These are phyloP conservation scores for Scenedesmus sp. DNA, from an alignment of 163 green algal species.

Conservation along the genomic window DNA sequence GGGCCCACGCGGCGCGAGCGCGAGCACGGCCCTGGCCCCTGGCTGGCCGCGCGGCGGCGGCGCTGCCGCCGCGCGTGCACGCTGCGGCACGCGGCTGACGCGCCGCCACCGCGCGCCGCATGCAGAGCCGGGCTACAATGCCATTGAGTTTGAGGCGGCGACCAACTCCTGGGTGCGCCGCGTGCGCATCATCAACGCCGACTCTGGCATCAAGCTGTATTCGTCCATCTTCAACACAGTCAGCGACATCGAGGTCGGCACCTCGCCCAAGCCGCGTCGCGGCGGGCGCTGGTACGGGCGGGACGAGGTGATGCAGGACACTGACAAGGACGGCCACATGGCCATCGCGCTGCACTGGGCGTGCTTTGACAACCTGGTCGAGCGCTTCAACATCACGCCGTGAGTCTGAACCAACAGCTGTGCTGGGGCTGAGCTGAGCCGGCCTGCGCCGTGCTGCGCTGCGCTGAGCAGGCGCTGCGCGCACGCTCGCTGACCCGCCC, in stretches of 20 bases:
- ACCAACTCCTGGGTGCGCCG: constrained; percentile 38
- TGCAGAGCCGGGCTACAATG: constrained; percentile 27
- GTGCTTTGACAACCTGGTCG: constrained; percentile 17
- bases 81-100: too few relatives aligned
- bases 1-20: background rate
- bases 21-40: too few relatives aligned
- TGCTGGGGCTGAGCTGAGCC: too few relatives aligned
- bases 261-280: background rate
- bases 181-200: constrained; percentile 31
- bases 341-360: constrained; percentile 26
- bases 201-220: constrained; percentile 15
- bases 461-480: too few relatives aligned
- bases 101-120: background rate
- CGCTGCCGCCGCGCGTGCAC: too few relatives aligned
- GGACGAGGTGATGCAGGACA: background rate
- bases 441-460: too few relatives aligned
- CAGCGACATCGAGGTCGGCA: constrained; percentile 2
- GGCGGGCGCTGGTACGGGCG: constrained; percentile 17
- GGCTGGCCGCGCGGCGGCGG: too few relatives aligned
- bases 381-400: constrained; percentile 23
- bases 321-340: constrained; percentile 31
- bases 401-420: too few relatives aligned
- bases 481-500: background rate
- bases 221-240: constrained; percentile 23
- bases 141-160: constrained; percentile 21